phyloP scores from a whole-genome alignment of 2,329 filamentous ascomycete species.

The Piedraia hortae region DNA sequence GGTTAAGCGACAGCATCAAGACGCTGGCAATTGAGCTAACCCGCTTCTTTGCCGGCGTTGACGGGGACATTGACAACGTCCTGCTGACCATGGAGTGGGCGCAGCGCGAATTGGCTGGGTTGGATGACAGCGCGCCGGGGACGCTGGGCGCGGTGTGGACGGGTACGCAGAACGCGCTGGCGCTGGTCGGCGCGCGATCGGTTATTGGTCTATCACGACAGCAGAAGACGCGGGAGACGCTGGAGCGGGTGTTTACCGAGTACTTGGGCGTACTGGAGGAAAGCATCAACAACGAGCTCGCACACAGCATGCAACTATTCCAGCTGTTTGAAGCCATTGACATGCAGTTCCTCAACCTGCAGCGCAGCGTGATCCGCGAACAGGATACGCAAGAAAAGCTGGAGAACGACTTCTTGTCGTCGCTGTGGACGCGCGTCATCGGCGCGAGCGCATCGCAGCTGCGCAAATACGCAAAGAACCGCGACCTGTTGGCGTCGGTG shows the following conservation, averaged over 20 bases:
- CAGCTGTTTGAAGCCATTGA: slow-evolving; percentile 80
- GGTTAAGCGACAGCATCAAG: slow-evolving; percentile 62
- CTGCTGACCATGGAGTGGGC: slow-evolving; percentile 94
- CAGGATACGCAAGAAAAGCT: slow-evolving; percentile 52
- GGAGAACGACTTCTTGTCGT: slow-evolving; percentile 56
- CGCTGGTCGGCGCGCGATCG: slow-evolving; percentile 40
- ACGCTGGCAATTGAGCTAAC: slow-evolving; percentile 63
- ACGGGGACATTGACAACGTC: slow-evolving; percentile 78
- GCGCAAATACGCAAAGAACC: slow-evolving; percentile 83
- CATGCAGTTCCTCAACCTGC: slow-evolving; percentile 66
- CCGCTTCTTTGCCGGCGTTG: slow-evolving; percentile 76
- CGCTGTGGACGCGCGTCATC: slow-evolving; percentile 63
- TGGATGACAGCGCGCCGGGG: slow-evolving; percentile 33
- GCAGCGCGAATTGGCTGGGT: slow-evolving; percentile 49
- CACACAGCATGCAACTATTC: slow-evolving; percentile 55
- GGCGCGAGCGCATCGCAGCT: slow-evolving; percentile 47
- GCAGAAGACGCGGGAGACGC: slow-evolving; percentile 51
- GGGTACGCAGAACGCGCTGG: slow-evolving; percentile 57
- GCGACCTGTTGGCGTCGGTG: slow-evolving; percentile 47
- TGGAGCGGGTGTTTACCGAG: slow-evolving; percentile 70
- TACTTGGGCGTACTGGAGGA: slow-evolving; percentile 73
- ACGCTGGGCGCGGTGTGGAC: slow-evolving; percentile 49
- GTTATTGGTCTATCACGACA: slow-evolving; percentile 57
- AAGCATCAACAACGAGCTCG: slow-evolving; percentile 59
- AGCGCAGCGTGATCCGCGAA: slow-evolving; percentile 62